Percentiles rank a stretch among this genome's conserved stretches.
These are phyloP conservation scores for Cryptococcus maquisensis DNA, from an alignment of 1,284 basidiomycete species.

Conservation along the genomic window DNA sequence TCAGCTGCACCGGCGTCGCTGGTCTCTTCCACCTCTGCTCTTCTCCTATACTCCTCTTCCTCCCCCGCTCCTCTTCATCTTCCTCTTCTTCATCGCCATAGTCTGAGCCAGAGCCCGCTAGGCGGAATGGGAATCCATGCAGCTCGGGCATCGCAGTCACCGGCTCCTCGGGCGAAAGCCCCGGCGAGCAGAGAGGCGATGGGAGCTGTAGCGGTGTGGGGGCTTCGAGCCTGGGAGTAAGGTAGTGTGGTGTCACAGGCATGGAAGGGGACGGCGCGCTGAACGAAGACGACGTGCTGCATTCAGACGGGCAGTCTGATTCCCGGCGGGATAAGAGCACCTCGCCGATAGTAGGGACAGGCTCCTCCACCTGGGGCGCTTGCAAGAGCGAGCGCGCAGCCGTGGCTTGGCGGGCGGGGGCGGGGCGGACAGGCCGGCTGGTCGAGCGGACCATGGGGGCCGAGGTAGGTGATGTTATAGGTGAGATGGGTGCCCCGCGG, in stretches of 20 bases:
- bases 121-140: no score
- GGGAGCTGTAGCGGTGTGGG: conserved; percentile 1
- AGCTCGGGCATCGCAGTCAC: no score
- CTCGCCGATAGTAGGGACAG: neutral
- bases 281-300: no score
- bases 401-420: no score
- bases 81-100: neutral
- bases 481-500: conserved; percentile 6
- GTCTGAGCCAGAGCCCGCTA: conserved; percentile 1
- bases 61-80: conserved; percentile 1
- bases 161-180: no score
- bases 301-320: neutral
- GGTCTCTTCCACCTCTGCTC: neutral
- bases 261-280: neutral
- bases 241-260: neutral
- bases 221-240: neutral
- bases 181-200: neutral
- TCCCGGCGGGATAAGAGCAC: neutral
- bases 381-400: neutral
- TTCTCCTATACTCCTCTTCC: neutral
- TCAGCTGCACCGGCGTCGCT: neutral
- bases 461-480: neutral
- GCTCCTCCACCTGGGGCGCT: neutral
- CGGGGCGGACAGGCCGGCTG: neutral
- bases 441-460: neutral